These are phyloP conservation scores for Cerioporus squamosus DNA, from an alignment of 1,284 basidiomycete species.

Conservation along the genomic window DNA sequence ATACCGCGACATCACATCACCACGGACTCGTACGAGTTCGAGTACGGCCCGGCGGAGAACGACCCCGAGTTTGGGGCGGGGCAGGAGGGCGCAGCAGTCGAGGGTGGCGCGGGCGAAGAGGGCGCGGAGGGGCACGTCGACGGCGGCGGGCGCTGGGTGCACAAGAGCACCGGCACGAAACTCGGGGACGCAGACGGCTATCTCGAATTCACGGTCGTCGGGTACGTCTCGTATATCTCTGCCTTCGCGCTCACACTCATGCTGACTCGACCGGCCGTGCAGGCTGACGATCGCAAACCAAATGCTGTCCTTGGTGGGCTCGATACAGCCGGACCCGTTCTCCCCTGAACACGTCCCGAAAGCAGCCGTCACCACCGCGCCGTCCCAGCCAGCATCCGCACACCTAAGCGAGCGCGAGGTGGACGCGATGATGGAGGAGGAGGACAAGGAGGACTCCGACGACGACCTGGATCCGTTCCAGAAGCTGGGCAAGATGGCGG, in stretches of 20 bases:
- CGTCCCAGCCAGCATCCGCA: constrained; percentile 6
- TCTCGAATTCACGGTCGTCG: constrained; percentile 89
- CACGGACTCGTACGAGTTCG: constrained; percentile 82
- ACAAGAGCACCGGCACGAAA: constrained; percentile 68
- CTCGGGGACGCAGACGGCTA: constrained; percentile 77
- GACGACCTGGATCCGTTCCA: constrained; percentile 45
- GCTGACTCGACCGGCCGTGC: constrained; percentile 13
- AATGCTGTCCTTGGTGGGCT: constrained; percentile 93
- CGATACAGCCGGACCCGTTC: constrained; percentile 87
- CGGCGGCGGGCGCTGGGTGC: constrained; percentile 80
- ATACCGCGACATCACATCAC: constrained; percentile 95
- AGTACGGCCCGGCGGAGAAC: constrained; percentile 79
- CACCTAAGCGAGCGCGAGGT: constrained; percentile 20
- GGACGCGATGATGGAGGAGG: constrained; percentile 33
- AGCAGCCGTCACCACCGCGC: constrained; percentile 24
- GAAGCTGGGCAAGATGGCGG: constrained; percentile 39
- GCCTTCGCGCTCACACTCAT: neutral
- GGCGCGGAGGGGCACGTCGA: constrained; percentile 40
- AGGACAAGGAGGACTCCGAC: constrained; percentile 26
- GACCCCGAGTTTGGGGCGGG: constrained; percentile 69
- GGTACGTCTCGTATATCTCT: constrained; percentile 54
- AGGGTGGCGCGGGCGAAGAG: constrained; percentile 28
- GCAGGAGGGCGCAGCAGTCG: constrained; percentile 23
- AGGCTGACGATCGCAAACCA: constrained; percentile 94
- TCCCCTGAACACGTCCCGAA: constrained; percentile 61